Conservation (phyloP, 352 stramenopile genomes). For the Globisporangium iwayamae region DNA sequence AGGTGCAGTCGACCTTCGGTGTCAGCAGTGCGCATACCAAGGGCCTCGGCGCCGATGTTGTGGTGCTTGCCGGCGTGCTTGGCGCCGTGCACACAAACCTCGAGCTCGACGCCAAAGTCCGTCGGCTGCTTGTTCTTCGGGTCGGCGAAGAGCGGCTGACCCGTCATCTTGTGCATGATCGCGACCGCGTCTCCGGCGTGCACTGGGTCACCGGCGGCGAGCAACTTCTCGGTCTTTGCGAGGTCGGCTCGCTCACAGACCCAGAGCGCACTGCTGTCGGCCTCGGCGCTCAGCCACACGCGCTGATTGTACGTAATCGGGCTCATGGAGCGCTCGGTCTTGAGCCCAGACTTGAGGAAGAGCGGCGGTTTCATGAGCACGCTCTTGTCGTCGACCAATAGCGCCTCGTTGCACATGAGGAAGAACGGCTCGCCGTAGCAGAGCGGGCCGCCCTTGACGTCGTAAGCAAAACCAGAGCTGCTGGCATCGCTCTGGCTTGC, state of each 20-base stretch:
- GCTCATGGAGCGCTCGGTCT: constrained; percentile 81
- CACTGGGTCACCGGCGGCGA: constrained; percentile 49
- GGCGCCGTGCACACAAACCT: constrained; percentile 44
- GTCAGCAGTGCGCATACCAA: constrained; percentile 60
- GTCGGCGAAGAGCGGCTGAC: constrained; percentile 51
- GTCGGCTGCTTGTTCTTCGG: constrained; percentile 62
- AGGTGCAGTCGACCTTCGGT: constrained; percentile 53
- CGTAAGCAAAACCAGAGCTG: constrained; percentile 15
- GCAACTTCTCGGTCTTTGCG: constrained; percentile 57
- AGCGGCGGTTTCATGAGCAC: constrained; percentile 67
- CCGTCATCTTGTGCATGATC: constrained; percentile 85
- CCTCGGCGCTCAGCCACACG: constrained; percentile 59
- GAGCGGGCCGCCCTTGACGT: constrained; percentile 25
- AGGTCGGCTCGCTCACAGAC: constrained; percentile 61
- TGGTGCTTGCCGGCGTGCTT: constrained; percentile 62
- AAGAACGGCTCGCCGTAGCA: constrained; percentile 79
- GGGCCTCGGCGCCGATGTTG: constrained; percentile 57
- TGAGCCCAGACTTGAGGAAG: constrained; percentile 81
- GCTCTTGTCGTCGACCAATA: constrained; percentile 75
- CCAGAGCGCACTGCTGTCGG: constrained; percentile 75
- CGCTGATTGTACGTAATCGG: constrained; percentile 85
- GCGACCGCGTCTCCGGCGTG: constrained; percentile 44
- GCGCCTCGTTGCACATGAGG: constrained; percentile 74
- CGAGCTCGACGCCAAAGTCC: constrained; percentile 80
- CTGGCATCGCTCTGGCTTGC: constrained; percentile 25